A percentile compares a stretch with the other conserved stretches of the same genome.
phyloP scores from a whole-genome alignment of 2,329 filamentous ascomycete species.

The Xylaria sp. region DNA sequence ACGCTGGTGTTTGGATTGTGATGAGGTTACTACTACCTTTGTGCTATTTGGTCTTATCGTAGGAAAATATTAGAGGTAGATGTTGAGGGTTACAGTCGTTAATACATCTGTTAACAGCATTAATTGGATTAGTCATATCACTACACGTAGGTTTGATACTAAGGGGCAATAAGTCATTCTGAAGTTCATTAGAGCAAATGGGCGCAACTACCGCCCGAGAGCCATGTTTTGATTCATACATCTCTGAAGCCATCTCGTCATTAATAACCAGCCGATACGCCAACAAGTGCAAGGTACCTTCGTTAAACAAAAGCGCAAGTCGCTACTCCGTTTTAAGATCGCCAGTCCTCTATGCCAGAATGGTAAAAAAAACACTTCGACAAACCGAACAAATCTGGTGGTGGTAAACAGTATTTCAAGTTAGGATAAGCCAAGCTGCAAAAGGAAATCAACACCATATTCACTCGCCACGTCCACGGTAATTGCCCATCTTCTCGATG shows the following conservation, averaged over 20 bases:
- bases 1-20: not conserved
- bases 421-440: slow-evolving; percentile 3
- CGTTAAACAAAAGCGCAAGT: slow-evolving; percentile 7
- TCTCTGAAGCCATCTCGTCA: slow-evolving; percentile 19
- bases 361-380: slow-evolving; percentile 3
- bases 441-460: not conserved
- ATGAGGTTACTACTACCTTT: not conserved
- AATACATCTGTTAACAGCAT: not conserved
- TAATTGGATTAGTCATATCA: not conserved
- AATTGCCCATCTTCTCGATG: slow-evolving; percentile 85
- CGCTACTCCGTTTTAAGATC: slow-evolving; percentile 12
- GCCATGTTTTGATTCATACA: slow-evolving; percentile 1
- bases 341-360: slow-evolving; percentile 14
- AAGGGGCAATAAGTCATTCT: not conserved
- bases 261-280: slow-evolving; percentile 24
- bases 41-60: not conserved
- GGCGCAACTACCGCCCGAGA: not conserved
- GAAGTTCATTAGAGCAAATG: not conserved
- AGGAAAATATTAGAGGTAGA: not conserved
- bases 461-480: slow-evolving; percentile 50
- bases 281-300: slow-evolving; percentile 6
- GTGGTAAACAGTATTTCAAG: not conserved
- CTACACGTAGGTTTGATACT: not conserved
- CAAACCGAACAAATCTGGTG: not conserved
- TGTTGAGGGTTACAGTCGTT: no score